Evolutionary conservation across 306 rosid species (phyloP).

Genomic region (Gillenia trifoliata): DNA sequence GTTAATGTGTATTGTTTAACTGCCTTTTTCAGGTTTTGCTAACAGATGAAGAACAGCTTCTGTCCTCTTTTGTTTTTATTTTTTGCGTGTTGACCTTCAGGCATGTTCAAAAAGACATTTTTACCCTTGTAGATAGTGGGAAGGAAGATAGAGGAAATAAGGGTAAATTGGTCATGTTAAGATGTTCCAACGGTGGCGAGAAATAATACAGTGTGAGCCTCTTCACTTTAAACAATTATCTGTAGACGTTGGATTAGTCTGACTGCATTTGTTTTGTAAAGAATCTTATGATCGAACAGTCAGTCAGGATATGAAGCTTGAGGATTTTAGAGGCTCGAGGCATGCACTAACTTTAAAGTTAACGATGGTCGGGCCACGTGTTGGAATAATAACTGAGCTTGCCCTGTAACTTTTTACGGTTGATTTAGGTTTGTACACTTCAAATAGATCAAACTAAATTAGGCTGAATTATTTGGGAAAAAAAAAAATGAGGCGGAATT

Average conservation of each 20-base stretch:
- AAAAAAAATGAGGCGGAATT: background rate
- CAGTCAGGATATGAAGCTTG: background rate
- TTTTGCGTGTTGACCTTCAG: background rate
- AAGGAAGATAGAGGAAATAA: no score
- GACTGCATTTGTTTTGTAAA: background rate
- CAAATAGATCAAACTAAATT: background rate
- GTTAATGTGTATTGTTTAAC: conserved; percentile 27
- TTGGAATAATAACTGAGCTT: background rate
- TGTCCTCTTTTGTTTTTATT: background rate
- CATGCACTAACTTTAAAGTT: conserved; percentile 27
- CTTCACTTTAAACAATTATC: background rate
- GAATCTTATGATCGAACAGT: conserved; percentile 3
- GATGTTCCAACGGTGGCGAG: no score
- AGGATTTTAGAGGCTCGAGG: background rate
- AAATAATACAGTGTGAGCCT: background rate
- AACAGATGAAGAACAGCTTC: conserved; percentile 1
- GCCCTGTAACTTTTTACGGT: background rate
- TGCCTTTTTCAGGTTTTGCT: conserved; percentile 6
- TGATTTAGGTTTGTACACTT: background rate
- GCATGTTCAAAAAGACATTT: conserved; percentile 1
- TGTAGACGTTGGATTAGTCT: background rate
- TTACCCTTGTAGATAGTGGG: background rate
- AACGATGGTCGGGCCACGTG: conserved; percentile 27
- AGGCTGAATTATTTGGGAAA: no score
- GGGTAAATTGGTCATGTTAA: conserved; percentile 8